phyloP scores from a whole-genome alignment of 2,329 filamentous ascomycete genomes.

The Trichoderma koningii region DNA sequence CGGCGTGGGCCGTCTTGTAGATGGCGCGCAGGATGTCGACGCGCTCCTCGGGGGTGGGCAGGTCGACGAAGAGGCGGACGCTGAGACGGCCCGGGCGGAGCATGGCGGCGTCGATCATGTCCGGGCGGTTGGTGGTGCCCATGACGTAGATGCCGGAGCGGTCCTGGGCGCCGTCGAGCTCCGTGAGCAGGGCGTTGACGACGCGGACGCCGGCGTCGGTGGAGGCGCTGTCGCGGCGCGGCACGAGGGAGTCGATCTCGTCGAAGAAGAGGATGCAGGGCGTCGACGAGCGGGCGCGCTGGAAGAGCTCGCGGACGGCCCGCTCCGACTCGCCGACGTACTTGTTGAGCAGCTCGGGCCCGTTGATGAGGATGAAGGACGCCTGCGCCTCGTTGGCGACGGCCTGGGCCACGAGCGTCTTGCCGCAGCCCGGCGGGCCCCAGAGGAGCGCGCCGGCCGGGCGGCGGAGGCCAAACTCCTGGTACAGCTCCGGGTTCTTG shows the following conservation, averaged over 20 bases:
- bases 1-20: constrained; percentile 49
- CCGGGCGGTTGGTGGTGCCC: constrained; percentile 89
- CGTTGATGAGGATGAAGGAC: constrained; percentile 98
- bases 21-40: constrained; percentile 81
- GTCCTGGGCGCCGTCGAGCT: constrained; percentile 82
- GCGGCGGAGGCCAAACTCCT: constrained; percentile 73
- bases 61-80: constrained; percentile 83
- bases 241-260: constrained; percentile 90
- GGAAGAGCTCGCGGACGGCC: constrained; percentile 88
- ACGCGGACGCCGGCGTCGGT: constrained; percentile 85
- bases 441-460: constrained; percentile 90
- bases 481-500: constrained; percentile 75
- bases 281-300: constrained; percentile 78
- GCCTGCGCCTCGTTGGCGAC: constrained; percentile 94
- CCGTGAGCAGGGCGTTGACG: constrained; percentile 92
- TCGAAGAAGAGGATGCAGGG: constrained; percentile 98
- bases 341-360: constrained; percentile 94
- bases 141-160: constrained; percentile 90
- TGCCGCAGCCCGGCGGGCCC: constrained; percentile 95
- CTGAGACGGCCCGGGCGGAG: constrained; percentile 87
- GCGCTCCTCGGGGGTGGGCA: constrained; percentile 76
- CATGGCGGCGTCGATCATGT: constrained; percentile 96
- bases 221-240: constrained; percentile 74
- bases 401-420: constrained; percentile 93
- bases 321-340: constrained; percentile 96